Evolutionary conservation across 202 grass and related monocot genomes (phyloP).

Genomic region (Setaria viridis): DNA sequence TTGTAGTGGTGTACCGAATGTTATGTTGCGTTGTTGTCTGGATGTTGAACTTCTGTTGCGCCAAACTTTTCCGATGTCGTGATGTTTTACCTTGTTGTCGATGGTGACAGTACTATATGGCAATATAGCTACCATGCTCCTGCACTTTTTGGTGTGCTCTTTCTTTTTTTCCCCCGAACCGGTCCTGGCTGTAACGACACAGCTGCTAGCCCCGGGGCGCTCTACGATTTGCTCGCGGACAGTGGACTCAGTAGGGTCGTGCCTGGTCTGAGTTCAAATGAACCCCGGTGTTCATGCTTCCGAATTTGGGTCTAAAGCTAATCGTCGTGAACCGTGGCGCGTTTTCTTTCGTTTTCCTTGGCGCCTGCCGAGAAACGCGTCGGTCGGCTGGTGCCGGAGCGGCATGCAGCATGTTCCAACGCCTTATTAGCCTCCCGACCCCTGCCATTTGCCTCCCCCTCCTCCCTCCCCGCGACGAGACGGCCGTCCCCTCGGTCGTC

Average conservation of each 20-base stretch:
- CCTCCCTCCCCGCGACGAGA: conserved; percentile 5
- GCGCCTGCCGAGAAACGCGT: conserved; percentile 22
- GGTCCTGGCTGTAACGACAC: no score
- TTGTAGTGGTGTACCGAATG: background rate
- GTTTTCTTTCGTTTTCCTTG: background rate
- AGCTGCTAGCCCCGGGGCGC: no score
- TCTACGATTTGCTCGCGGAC: no score
- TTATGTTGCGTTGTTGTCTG: conserved; percentile 9
- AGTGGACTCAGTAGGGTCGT: no score
- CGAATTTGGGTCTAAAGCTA: background rate
- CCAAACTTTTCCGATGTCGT: background rate
- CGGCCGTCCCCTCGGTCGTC: conserved; percentile 24
- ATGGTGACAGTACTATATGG: conserved; percentile 2
- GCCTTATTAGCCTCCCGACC: conserved; percentile 16
- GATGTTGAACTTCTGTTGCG: conserved; percentile 33
- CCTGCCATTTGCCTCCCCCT: background rate
- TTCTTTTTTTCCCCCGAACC: no score
- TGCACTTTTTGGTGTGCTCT: background rate
- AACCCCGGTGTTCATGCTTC: background rate
- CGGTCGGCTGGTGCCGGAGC: background rate
- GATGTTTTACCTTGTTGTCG: background rate
- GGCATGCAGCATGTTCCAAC: background rate
- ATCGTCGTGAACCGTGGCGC: background rate
- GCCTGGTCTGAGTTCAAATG: no score
- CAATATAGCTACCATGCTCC: background rate